Conservation (phyloP, 2,329 filamentous ascomycete species). For the Paraconiothyrium brasiliense region DNA sequence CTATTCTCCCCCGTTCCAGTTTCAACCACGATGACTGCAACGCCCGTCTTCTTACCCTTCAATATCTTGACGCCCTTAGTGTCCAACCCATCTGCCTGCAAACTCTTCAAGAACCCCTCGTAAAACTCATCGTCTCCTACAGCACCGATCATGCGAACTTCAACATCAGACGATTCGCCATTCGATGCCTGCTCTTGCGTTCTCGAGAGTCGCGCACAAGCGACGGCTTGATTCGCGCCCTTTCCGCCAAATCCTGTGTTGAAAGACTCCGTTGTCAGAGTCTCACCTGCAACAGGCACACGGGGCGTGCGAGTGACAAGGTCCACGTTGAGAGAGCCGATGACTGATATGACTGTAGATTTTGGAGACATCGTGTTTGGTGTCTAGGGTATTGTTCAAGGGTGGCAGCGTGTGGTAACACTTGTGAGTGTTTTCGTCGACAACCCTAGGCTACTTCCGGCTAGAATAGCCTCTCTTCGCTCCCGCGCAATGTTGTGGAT, state of each 20-base stretch:
- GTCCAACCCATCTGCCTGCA: constrained; percentile 57
- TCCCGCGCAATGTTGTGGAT: neutral
- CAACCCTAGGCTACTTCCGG: neutral
- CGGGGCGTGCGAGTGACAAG: constrained; percentile 88
- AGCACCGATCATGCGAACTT: constrained; percentile 60
- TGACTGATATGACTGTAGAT: constrained; percentile 72
- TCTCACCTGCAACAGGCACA: constrained; percentile 86
- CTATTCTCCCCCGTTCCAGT: constrained; percentile 58
- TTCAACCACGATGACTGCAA: constrained; percentile 61
- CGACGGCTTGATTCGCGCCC: constrained; percentile 94
- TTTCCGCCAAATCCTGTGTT: constrained; percentile 88
- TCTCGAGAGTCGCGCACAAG: constrained; percentile 82
- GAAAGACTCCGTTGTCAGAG: constrained; percentile 81
- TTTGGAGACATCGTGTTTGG: constrained; percentile 34
- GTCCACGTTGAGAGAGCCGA: constrained; percentile 95
- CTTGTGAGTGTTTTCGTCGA: neutral
- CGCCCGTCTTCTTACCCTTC: constrained; percentile 56
- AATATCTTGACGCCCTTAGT: constrained; percentile 51
- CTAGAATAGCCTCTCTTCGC: neutral
- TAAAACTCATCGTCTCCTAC: constrained; percentile 59
- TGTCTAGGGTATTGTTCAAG: neutral
- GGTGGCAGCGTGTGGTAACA: neutral
- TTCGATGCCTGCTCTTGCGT: constrained; percentile 45
- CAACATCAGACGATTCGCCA: constrained; percentile 42
- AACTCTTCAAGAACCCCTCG: constrained; percentile 50